Evolutionary conservation across 2,329 filamentous ascomycete species (phyloP), one percentile per base, ranked within the genome.

Genomic region (Colletotrichum abscissum): DNA sequence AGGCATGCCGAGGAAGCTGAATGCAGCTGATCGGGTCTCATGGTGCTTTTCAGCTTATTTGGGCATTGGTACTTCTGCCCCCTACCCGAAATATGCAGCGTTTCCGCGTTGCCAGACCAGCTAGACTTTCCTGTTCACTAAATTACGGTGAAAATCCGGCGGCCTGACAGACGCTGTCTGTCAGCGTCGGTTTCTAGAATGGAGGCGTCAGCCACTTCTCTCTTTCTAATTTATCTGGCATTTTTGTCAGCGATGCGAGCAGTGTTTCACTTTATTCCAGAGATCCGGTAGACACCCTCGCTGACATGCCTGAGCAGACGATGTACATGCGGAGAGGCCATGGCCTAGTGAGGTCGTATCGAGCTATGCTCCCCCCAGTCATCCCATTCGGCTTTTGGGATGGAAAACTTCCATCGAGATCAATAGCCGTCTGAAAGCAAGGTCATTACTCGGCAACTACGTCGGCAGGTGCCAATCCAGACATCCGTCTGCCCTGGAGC

Each of bases 161-260:
- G 49, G 58, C 52, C n/a, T 24, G 19, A 1, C 24, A 26, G 35
- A 30, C 49, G n/a, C n/a, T 58, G 59, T 64, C 26, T 58, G 59
- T 64, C 26, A 59, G 62, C 28, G 35, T 24, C n/a, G 9, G 38
- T 24, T 57, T 22, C 42, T n/a, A 19, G 9, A 14, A 26, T 9
- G 16, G 38, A 22, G 22, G 24, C 19, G 35, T 46, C 8, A 57
- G 24, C 24, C 52, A 7, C 12, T 22, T 24, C 11, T n/a, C 35
- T 52, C 38, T 30, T 35, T 58, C 42, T 59, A 72, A 72, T 72
- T 35, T 65, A 65, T 74, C 64, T 65, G 58, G 55, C 69, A 22
- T 69, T 42, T 22, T 55, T 60, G 24, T 42, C 33, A 68, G 16
- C 16, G 55, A 57, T 38, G 59, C 42, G n/a, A 42, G 33, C 42